Conservation (phyloP, 2,329 filamentous ascomycete species). For the Aspergillus sp. region DNA sequence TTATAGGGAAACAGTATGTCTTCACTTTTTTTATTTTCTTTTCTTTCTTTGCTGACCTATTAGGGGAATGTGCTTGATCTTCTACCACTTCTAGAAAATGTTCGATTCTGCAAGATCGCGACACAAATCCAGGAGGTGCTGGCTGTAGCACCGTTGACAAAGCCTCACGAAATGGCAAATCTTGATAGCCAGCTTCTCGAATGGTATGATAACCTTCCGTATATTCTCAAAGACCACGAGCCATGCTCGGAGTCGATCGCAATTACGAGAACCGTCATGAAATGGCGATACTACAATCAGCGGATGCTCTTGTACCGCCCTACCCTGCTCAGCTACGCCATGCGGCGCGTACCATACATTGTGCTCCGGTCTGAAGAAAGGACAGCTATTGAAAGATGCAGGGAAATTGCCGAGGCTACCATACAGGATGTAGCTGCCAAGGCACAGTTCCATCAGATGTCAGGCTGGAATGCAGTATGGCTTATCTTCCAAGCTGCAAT, state of each 20-base stretch:
- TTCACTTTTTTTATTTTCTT: conserved; percentile 31
- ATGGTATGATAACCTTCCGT: conserved; percentile 73
- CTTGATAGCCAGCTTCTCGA: conserved; percentile 69
- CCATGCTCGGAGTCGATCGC: conserved; percentile 71
- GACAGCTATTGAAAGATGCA: conserved; percentile 67
- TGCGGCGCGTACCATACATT: conserved; percentile 54
- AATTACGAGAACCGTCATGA: conserved; percentile 73
- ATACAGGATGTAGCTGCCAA: conserved; percentile 72
- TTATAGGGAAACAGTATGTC: conserved; percentile 43
- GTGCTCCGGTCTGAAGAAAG: conserved; percentile 63
- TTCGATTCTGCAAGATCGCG: conserved; percentile 77
- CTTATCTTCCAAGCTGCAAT: conserved; percentile 79
- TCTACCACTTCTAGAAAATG: conserved; percentile 72
- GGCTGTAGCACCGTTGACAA: conserved; percentile 67
- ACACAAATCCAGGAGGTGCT: conserved; percentile 76
- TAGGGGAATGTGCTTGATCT: conserved; percentile 64
- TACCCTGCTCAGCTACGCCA: conserved; percentile 66
- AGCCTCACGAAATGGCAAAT: conserved; percentile 65
- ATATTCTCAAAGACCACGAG: conserved; percentile 64
- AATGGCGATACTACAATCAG: conserved; percentile 79
- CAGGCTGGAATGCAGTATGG: conserved; percentile 80
- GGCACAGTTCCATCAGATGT: conserved; percentile 73
- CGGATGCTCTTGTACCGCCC: conserved; percentile 75
- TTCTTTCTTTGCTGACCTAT: conserved; percentile 27
- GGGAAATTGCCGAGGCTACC: conserved; percentile 67